Evolutionary conservation across 805 yeast genomes (phyloP).

Genomic region (Sugiyamaella qingdaonensis): DNA sequence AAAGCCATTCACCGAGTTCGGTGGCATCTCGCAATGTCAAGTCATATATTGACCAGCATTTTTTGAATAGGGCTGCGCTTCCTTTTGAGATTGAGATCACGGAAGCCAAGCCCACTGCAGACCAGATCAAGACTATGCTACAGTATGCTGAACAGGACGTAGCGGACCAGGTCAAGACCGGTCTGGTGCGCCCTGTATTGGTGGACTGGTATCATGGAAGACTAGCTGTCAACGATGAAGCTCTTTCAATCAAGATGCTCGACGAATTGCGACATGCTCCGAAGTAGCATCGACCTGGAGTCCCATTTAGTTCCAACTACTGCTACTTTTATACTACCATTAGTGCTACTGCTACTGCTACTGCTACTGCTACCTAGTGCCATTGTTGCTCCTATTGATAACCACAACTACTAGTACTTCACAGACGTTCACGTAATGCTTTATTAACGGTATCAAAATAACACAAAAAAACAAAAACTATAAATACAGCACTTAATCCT

Average conservation of each 20-base stretch:
- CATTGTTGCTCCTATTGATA: background rate
- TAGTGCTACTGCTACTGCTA: background rate
- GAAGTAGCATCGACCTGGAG: background rate
- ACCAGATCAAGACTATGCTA: constrained; percentile 24
- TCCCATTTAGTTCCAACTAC: background rate
- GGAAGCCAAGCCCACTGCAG: constrained; percentile 30
- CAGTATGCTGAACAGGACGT: constrained; percentile 13
- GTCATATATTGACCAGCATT: constrained; percentile 17
- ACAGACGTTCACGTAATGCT: background rate
- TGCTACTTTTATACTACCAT: background rate
- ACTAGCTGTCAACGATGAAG: constrained; percentile 47
- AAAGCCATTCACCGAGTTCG: constrained; percentile 24
- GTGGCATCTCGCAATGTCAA: constrained; percentile 20
- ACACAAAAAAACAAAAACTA: constrained; percentile 9
- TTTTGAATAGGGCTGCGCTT: constrained; percentile 20
- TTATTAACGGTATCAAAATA: background rate
- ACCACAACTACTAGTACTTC: background rate
- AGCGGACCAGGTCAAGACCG: constrained; percentile 12
- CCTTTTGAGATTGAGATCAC: constrained; percentile 30
- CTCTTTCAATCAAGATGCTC: constrained; percentile 42
- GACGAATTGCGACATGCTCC: constrained; percentile 20
- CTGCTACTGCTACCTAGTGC: no score
- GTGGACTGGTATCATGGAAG: constrained; percentile 61
- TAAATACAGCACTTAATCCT: constrained; percentile 26
- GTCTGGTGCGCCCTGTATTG: constrained; percentile 43